These are phyloP conservation scores for Paramecium sexaurelia DNA, from an alignment of 73 alveolate species.

Conservation along the genomic window DNA sequence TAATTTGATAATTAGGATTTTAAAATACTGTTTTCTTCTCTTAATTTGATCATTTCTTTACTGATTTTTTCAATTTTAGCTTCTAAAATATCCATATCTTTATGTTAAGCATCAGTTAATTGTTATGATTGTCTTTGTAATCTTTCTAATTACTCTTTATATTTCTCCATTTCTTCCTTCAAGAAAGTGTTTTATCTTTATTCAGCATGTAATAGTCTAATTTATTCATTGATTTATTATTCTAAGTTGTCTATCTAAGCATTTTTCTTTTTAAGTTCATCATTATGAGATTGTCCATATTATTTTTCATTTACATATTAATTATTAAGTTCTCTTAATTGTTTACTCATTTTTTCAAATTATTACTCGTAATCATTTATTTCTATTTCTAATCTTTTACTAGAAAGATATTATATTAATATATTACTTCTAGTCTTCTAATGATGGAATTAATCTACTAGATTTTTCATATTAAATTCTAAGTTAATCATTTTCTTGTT, in stretches of 20 bases:
- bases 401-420: background rate
- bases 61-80: conserved; percentile 55
- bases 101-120: conserved; percentile 55
- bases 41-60: conserved; percentile 21
- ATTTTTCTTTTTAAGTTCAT: background rate
- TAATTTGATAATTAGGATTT: background rate
- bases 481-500: conserved; percentile 49
- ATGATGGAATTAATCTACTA: background rate
- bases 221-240: background rate
- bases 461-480: conserved; percentile 40
- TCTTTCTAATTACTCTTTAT: conserved; percentile 45
- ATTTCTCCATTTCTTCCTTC: conserved; percentile 39
- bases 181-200: background rate
- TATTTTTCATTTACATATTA: conserved; percentile 3
- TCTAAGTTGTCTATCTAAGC: background rate
- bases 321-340: background rate
- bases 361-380: conserved; percentile 1
- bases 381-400: conserved; percentile 11
- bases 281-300: background rate
- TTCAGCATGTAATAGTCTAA: conserved; percentile 14
- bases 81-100: conserved; percentile 42
- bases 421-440: conserved; percentile 35
- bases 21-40: conserved; percentile 41
- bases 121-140: background rate
- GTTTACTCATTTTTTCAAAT: conserved; percentile 1